A percentile compares a stretch with the other conserved stretches of the same genome.
phyloP scores from a whole-genome alignment of 495 filamentous ascomycete species.

The Umbilicaria muhlenbergii region DNA sequence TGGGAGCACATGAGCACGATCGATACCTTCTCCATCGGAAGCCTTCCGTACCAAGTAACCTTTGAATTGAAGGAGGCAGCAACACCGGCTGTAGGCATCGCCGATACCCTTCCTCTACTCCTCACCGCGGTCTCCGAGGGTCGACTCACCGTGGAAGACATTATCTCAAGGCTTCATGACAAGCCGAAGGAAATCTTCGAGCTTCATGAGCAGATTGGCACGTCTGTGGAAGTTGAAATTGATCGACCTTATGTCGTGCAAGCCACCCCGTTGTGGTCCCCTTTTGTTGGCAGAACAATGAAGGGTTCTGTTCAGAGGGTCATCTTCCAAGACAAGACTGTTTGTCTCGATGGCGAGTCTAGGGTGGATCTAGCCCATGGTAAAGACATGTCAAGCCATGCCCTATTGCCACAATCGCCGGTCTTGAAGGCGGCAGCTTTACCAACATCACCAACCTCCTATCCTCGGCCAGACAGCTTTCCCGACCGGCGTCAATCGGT shows the following conservation, averaged over 20 bases:
- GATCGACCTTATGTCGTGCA: slow-evolving; percentile 47
- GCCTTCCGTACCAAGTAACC: slow-evolving; percentile 66
- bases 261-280: slow-evolving; percentile 47
- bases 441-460: slow-evolving; percentile 23
- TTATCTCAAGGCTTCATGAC: slow-evolving; percentile 55
- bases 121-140: slow-evolving; percentile 68
- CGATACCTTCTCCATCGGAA: slow-evolving; percentile 74
- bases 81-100: slow-evolving; percentile 48
- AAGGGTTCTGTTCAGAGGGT: slow-evolving; percentile 64
- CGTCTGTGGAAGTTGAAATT: slow-evolving; percentile 62
- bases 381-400: slow-evolving; percentile 63
- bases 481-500: slow-evolving; percentile 25
- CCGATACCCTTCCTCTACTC: slow-evolving; percentile 61
- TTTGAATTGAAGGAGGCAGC: slow-evolving; percentile 38
- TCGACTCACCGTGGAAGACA: slow-evolving; percentile 56
- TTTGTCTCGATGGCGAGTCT: slow-evolving; percentile 58
- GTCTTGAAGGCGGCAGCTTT: slow-evolving; percentile 29
- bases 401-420: slow-evolving; percentile 34
- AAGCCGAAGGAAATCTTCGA: slow-evolving; percentile 79
- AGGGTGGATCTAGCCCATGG: slow-evolving; percentile 41
- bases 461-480: slow-evolving; percentile 28
- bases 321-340: slow-evolving; percentile 59
- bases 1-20: slow-evolving; percentile 68
- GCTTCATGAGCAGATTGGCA: slow-evolving; percentile 65
- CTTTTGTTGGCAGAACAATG: slow-evolving; percentile 56